Evolutionary conservation across 169 alveolate genomes (phyloP), one percentile per base, ranked within the genome.

Genomic region (Cryptosporidium sp.): DNA sequence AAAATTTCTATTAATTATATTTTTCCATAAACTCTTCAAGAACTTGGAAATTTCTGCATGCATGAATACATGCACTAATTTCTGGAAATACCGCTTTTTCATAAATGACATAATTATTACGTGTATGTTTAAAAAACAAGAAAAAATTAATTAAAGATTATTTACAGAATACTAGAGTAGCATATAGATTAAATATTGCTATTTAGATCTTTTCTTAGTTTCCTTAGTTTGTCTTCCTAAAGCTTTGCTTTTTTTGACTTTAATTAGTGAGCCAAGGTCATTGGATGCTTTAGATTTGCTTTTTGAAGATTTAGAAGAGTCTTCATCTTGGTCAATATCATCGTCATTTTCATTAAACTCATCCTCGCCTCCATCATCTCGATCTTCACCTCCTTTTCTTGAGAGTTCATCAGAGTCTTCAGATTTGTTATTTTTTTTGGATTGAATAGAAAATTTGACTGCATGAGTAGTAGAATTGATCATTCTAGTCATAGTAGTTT

Each of bases 401-500:
- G 21, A 31, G n/a, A 6, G 8, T 7, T 73, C 70, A 39, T 7
- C 48, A 4, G 60, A 37, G 31, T 73, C 29, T 16, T 35, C 86
- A 31, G 6, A 9, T 23, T 70, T 37, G n/a, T 23, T 68, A 31
- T n/a, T 56, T 31, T 73, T 73, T 4, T 35, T 31, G 0, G 73
- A 62, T 9, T 60, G 89, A 8, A 80, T 16, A 18, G 89, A 80
- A 21, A 61, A 26, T 44, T 80, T 80, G 42, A 80, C 89, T 10
- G 75, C 75, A 23, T 80, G 89, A 23, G 75, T 62, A 29, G 89
- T 62, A 5, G 89, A 80, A 33, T 80, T 80, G n/a, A 80, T 80
- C 0, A 80, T 33, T 42, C 89, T 37, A 9, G 89, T 80, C 89
- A 80, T 80, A 18, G 89, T 37, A 8, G 89, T 62, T 26, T 80